A percentile compares a stretch with the other conserved stretches of the same genome.
phyloP scores from a whole-genome alignment of 331 rosid species.

The Prunus yedoensis region DNA sequence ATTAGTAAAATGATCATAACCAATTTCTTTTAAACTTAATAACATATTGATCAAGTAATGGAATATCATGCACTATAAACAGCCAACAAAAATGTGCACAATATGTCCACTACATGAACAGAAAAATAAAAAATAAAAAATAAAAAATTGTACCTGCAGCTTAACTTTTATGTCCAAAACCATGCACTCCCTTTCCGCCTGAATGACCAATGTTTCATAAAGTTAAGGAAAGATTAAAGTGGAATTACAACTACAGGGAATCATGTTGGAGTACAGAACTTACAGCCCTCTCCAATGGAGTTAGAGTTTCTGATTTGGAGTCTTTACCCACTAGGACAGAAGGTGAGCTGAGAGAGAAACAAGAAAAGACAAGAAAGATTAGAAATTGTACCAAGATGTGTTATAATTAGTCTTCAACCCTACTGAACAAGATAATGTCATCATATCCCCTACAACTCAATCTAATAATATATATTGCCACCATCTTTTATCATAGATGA shows the following conservation, averaged over 20 bases:
- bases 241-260: conserved; percentile 15
- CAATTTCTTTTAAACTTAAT: neutral
- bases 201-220: conserved; percentile 29
- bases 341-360: conserved; percentile 42
- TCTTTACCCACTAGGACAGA: conserved; percentile 65
- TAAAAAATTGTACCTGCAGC: conserved; percentile 68
- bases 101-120: neutral
- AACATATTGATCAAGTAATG: neutral
- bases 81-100: neutral
- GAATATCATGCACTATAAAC: neutral
- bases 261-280: conserved; percentile 36
- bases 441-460: neutral
- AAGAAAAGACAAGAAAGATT: conserved; percentile 20
- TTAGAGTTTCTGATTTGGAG: conserved; percentile 65
- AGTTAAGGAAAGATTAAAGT: conserved; percentile 10
- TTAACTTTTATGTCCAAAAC: conserved; percentile 97
- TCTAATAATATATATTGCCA: neutral
- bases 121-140: conserved; percentile 12
- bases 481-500: neutral
- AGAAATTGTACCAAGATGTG: conserved; percentile 25
- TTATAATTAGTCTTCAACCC: conserved; percentile 19
- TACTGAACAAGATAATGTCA: conserved; percentile 3
- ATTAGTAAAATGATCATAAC: neutral
- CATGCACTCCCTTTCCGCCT: conserved; percentile 99
- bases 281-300: conserved; percentile 96